These are phyloP conservation scores for Gossypium herbaceum DNA, from an alignment of 345 rosid genomes.

Conservation along the genomic window DNA sequence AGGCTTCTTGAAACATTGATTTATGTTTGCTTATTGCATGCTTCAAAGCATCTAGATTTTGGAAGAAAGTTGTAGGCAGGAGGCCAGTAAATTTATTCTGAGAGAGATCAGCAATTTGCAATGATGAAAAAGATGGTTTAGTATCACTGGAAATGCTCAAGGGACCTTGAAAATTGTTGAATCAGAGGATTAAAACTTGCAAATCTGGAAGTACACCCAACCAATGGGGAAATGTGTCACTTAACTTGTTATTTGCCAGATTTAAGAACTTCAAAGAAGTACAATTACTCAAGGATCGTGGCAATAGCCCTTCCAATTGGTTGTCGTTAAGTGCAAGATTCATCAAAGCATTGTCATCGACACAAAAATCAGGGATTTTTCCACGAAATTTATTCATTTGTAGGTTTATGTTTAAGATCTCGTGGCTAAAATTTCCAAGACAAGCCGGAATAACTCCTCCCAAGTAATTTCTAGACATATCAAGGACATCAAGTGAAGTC, in stretches of 20 bases:
- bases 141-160: not conserved
- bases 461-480: conserved; percentile 14
- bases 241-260: conserved; percentile 8
- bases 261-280: not conserved
- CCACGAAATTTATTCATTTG: conserved; percentile 12
- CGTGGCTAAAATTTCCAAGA: not conserved
- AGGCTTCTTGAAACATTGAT: not conserved
- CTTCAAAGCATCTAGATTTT: not conserved
- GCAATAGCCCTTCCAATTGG: conserved; percentile 7
- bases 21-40: too few species aligned
- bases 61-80: not conserved
- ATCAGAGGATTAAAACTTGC: conserved; percentile 3
- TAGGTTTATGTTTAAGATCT: not conserved
- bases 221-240: not conserved
- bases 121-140: not conserved
- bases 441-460: not conserved
- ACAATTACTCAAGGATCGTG: conserved; percentile 14
- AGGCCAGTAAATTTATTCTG: conserved; percentile 1
- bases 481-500: not conserved
- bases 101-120: not conserved
- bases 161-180: conserved; percentile 5
- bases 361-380: not conserved
- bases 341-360: not conserved
- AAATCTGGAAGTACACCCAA: conserved; percentile 14
- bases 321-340: conserved; percentile 18